Evolutionary conservation across 495 filamentous ascomycete species (phyloP).

Genomic region (Annulohypoxylon stygium): DNA sequence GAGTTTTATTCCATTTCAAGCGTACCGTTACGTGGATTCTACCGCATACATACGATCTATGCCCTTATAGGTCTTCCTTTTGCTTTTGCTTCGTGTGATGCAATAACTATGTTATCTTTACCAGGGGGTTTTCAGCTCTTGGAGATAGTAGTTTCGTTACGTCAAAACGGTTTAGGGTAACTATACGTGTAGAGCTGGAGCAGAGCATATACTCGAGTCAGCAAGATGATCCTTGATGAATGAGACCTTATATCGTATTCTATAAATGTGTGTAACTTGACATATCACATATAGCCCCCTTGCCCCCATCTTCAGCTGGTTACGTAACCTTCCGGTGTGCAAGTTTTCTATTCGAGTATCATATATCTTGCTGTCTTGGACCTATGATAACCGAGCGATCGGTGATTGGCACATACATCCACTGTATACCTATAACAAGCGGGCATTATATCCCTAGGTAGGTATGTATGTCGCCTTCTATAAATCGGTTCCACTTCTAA

Average conservation of each 20-base stretch:
- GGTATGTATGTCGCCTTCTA: not conserved
- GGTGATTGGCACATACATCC: not conserved
- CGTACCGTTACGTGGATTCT: not conserved
- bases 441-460: too few relatives aligned
- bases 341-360: not conserved
- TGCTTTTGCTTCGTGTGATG: not conserved
- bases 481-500: not conserved
- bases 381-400: not conserved
- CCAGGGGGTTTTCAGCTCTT: not conserved
- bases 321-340: not conserved
- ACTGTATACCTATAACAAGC: not conserved
- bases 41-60: not conserved
- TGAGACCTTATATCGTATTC: not conserved
- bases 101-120: not conserved
- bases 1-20: not conserved
- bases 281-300: not conserved
- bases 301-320: not conserved
- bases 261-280: not conserved
- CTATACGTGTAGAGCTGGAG: not conserved
- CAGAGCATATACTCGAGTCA: not conserved
- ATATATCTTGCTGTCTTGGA: not conserved
- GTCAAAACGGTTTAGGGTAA: not conserved
- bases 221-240: not conserved
- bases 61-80: not conserved
- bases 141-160: not conserved